phyloP scores from a whole-genome alignment of 164 flowering plant species.

The Santalum album region DNA sequence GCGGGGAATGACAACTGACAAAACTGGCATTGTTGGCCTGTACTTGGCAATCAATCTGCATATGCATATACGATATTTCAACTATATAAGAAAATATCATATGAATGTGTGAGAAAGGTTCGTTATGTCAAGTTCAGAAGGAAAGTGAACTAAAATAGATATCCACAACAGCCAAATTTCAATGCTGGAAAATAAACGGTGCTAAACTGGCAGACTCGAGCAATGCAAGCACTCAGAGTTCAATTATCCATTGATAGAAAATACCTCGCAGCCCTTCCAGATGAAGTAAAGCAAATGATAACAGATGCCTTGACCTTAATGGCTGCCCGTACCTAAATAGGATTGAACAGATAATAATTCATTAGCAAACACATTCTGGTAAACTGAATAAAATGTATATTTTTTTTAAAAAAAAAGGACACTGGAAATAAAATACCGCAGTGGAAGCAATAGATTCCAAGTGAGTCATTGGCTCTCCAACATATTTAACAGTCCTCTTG shows the following conservation, averaged over 20 bases:
- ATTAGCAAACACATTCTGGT: neutral
- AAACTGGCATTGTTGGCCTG: conserved; percentile 88
- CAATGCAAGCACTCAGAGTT: no score
- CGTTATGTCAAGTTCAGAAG: no score
- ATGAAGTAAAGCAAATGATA: conserved; percentile 76
- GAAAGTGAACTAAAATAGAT: no score
- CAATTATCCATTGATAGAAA: no score
- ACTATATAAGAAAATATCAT: no score
- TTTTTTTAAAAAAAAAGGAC: neutral
- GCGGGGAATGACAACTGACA: conserved; percentile 83
- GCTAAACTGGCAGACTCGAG: no score
- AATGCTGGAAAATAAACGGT: no score
- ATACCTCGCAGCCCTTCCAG: conserved; percentile 94
- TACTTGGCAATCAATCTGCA: conserved; percentile 86
- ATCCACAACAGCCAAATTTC: no score
- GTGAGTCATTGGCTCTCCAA: conserved; percentile 63
- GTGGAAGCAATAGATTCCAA: conserved; percentile 66
- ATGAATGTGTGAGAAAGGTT: no score
- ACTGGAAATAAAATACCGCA: conserved; percentile 30
- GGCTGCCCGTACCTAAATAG: conserved; percentile 71
- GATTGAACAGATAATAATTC: neutral
- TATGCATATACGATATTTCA: neutral
- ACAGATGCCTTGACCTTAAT: conserved; percentile 86
- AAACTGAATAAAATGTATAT: neutral
- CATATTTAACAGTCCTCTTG: conserved; percentile 56